Evolutionary conservation across 352 stramenopile genomes (phyloP), one percentile per base, ranked within the genome.

Genomic region (Pythium guiyangense): DNA sequence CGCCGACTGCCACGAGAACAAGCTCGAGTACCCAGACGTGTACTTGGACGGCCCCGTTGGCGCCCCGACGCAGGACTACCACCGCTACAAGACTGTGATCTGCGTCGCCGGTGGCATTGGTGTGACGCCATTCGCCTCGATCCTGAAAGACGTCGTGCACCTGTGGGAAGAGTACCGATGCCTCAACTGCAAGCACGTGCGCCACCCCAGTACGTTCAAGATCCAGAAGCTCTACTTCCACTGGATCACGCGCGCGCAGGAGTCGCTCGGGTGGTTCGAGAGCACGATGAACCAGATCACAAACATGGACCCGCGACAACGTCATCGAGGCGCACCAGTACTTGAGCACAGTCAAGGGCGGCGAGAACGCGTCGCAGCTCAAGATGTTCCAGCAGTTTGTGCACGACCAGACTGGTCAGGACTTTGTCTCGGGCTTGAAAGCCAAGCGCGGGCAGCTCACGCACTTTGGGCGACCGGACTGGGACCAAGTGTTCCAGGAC

Each of bases 171-270:
- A 81, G 55, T 87, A 86, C 63, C 84, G 80, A 2, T 92, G 84
- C 57, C n/a, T 64, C 20, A 83, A 85, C 57, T 93, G 78, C 69
- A 88, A 75, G 53, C 69, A 86, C 52, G 77, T 92, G 49, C 71
- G 76, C 20, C 70, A 92, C 61, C 77, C 84, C 35, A 67, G 62
- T 37, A 82, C 73, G 49, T 88, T 95, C 66, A 77, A 83, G 54
- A 80, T 93, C 63, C 76, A 80, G 64, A 90, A 94, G 52, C 62
- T 92, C 14, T 94, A 95, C 61, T 96, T 95, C 59, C 81, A 94
- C 63, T 96, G 86, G 85, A 80, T 86, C 49, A 92, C 81, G 25
- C 77, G 85, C 46, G 79, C 71, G 25, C 84, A 92, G 48, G 74
- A 92, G 59, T 86, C 79, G 17, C 71, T 96, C 26, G 74, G 72